Percentiles rank a stretch among this genome's conserved stretches.
These are phyloP conservation scores for Saccharomycopsis fibuligera DNA, from an alignment of 805 yeast species.

Conservation along the genomic window DNA sequence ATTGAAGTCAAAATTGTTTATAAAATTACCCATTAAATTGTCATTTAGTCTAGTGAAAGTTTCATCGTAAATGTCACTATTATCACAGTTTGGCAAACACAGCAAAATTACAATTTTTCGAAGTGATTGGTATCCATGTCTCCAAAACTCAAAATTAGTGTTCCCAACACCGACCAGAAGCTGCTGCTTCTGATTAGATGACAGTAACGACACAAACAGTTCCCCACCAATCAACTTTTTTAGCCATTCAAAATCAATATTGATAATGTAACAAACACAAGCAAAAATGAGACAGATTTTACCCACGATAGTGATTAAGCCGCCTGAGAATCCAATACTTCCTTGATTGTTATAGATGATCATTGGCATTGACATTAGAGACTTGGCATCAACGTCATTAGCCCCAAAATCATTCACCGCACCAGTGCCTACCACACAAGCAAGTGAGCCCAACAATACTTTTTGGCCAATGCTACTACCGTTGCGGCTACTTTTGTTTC, in stretches of 20 bases:
- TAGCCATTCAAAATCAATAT: constrained; percentile 22
- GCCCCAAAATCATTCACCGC: constrained; percentile 44
- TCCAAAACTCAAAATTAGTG: no score
- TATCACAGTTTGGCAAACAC: no score
- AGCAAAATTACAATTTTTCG: no score
- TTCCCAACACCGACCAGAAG: no score
- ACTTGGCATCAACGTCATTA: constrained; percentile 34
- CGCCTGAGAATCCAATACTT: constrained; percentile 24
- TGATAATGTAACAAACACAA: constrained; percentile 23
- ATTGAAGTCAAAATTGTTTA: no score
- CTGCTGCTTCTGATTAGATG: no score
- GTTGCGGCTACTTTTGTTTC: not conserved
- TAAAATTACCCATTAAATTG: no score
- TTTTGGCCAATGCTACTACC: constrained; percentile 35
- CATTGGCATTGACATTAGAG: constrained; percentile 44
- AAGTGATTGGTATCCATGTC: no score
- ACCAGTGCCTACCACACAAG: constrained; percentile 57
- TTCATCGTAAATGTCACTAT: no score
- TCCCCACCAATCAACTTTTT: not conserved
- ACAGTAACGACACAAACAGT: no score
- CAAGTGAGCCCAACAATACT: constrained; percentile 56
- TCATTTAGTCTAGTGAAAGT: no score
- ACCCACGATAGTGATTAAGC: constrained; percentile 27
- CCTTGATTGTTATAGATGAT: constrained; percentile 28
- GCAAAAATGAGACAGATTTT: constrained; percentile 26